Base-by-base conservation (phyloP, 306 rosid species). In the Prunus mongolica region DNA sequence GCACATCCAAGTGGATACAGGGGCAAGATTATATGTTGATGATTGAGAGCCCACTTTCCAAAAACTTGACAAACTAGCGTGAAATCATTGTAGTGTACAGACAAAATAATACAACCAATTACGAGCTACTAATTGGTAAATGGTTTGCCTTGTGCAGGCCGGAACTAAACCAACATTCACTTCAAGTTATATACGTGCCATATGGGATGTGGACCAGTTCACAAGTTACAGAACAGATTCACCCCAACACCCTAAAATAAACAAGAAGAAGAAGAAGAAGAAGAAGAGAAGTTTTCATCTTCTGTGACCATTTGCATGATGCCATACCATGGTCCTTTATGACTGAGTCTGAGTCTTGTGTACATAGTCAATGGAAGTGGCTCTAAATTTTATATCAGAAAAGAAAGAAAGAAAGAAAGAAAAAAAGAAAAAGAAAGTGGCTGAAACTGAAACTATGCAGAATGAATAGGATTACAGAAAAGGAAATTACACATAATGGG, bases 161-260 rank as follows among this genome's bases (percentile, higher is more conserved):
- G 70, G 61, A 54, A 34, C 27, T 65, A 18, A 45, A 61, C 67
- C 51, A 11, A 47, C 5, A 47, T 15, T 34, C 6, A 47, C 12
- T 73, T 69, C 61, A 50, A 38, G 65, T 50, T 24, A 49, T 71
- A 20, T 58, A 47, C 45, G 63, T 46, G 46, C 28, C 56, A 22
- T 24, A 9, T 75, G 62, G 73, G 30, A 20, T 45, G 85, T 72
- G 74, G 89, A 69, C 85, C 81, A n/a, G 62, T 71, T 82, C 72
- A 47, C 34, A 6, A 15, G 67, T 78, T 46, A 22, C 56, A 25
- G 24, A 69, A 15, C 56, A 25, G 34, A 69, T 28, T 67, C 54
- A 9, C 72, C 44, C 16, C 56, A 24, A 12, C 13, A 7, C 11
- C 20, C 20, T 12, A 34, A 41, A 55, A 75, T 0, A 15, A 51